phyloP scores from a whole-genome alignment of 1,284 basidiomycete genomes.

The Ustilago curta region DNA sequence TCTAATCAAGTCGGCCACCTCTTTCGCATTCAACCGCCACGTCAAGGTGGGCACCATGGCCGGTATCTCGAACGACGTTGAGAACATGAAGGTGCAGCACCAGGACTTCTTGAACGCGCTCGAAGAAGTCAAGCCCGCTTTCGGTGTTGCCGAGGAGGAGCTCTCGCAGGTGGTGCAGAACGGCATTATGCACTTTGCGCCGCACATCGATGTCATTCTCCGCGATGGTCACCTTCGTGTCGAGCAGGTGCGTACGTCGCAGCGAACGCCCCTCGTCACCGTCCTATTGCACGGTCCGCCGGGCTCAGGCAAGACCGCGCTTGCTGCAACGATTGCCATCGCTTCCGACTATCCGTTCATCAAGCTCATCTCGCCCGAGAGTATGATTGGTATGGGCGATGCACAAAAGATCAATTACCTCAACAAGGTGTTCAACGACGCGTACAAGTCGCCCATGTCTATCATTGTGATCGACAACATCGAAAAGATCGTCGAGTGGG shows the following conservation, averaged over 20 bases:
- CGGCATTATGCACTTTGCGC: conserved; percentile 92
- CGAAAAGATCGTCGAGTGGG: conserved; percentile 75
- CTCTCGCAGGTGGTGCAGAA: conserved; percentile 93
- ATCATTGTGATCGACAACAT: conserved; percentile 89
- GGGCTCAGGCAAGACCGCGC: conserved; percentile 92
- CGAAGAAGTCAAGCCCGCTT: conserved; percentile 95
- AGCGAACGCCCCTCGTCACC: conserved; percentile 90
- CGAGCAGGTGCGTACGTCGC: conserved; percentile 91
- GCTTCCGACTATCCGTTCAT: conserved; percentile 96
- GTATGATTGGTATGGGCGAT: conserved; percentile 95
- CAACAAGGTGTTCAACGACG: conserved; percentile 93
- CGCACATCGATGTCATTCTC: conserved; percentile 79
- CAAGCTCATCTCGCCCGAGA: conserved; percentile 95
- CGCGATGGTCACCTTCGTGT: conserved; percentile 92
- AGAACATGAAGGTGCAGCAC: conserved; percentile 88
- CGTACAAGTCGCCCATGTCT: conserved; percentile 96
- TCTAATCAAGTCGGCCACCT: conserved; percentile 96
- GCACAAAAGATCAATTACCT: conserved; percentile 90
- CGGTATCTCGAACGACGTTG: conserved; percentile 93
- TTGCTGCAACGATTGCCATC: conserved; percentile 94
- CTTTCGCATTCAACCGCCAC: conserved; percentile 97
- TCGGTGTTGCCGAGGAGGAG: conserved; percentile 98
- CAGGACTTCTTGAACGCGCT: conserved; percentile 90
- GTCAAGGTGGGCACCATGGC: conserved; percentile 98
- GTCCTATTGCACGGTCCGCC: conserved; percentile 88